phyloP scores from a whole-genome alignment of 176 grass and related monocot genomes.

The Elymus sibiricus region DNA sequence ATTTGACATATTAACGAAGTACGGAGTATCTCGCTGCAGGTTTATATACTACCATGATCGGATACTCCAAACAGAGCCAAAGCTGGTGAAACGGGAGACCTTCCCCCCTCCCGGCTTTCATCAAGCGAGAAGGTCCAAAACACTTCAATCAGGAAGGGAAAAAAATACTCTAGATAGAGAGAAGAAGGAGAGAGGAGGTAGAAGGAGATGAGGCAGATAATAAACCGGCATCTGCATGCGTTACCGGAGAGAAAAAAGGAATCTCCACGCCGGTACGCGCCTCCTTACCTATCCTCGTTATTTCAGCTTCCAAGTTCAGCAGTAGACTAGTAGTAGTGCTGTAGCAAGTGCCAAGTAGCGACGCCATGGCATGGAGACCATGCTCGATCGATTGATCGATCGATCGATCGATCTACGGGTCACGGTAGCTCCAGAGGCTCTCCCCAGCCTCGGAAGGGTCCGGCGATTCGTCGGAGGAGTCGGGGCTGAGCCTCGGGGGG shows the following conservation, averaged over 20 bases:
- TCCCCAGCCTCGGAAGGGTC: slow-evolving; percentile 45
- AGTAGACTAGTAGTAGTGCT: neutral
- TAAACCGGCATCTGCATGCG: slow-evolving; percentile 11
- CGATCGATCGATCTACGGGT: slow-evolving; percentile 30
- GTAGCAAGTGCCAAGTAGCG: neutral
- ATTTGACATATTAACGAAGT: neutral
- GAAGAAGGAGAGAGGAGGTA: neutral
- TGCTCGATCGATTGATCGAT: neutral
- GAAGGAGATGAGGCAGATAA: neutral
- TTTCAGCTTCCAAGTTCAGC: slow-evolving; percentile 18
- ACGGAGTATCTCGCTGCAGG: neutral
- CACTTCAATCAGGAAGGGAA: neutral
- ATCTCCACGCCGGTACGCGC: slow-evolving; percentile 1
- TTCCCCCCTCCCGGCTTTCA: neutral
- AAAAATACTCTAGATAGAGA: neutral
- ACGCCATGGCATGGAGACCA: neutral
- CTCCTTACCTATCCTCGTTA: neutral
- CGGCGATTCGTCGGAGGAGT: slow-evolving; percentile 47
- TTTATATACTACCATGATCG: neutral
- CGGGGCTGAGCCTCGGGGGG: slow-evolving; percentile 61
- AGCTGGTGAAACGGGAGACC: neutral
- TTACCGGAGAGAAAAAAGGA: neutral
- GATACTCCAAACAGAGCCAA: neutral
- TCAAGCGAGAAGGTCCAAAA: slow-evolving; percentile 7
- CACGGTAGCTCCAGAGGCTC: slow-evolving; percentile 72